Evolutionary conservation across 139 green algal species (phyloP).

Genomic region (Zygnema cylindricum): DNA sequence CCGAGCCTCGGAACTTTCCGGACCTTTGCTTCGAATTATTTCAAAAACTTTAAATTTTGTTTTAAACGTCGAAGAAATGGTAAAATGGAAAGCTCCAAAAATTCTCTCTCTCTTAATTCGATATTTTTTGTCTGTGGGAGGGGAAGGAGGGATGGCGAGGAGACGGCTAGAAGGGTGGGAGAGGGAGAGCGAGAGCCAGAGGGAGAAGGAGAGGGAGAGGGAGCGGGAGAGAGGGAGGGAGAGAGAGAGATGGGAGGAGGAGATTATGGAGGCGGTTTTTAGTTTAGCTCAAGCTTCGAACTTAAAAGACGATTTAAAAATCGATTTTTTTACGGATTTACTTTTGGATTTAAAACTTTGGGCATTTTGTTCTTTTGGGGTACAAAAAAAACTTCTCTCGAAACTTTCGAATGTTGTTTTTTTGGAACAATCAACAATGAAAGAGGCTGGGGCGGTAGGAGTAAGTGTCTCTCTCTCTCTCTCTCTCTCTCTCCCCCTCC

Average conservation of each 20-base stretch:
- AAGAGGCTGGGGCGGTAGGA: neutral
- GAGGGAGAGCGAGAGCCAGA: neutral
- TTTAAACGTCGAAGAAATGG: conserved; percentile 18
- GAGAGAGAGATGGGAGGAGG: conserved; percentile 36
- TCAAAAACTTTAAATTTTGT: neutral
- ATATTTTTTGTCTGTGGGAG: conserved; percentile 22
- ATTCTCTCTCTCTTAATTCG: conserved; percentile 37
- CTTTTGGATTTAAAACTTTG: conserved; percentile 56
- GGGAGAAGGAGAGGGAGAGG: neutral
- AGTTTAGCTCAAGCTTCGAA: conserved; percentile 23
- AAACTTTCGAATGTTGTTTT: conserved; percentile 14
- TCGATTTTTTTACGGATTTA: conserved; percentile 28
- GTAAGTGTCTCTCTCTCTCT: conserved; percentile 7
- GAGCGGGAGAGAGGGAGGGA: neutral
- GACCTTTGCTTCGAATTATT: conserved; percentile 36
- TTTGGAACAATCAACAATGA: conserved; percentile 35
- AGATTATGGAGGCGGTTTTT: conserved; percentile 47
- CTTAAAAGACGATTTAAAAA: conserved; percentile 20
- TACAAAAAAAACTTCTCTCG: conserved; percentile 47
- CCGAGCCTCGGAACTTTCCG: conserved; percentile 9
- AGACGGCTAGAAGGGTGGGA: neutral
- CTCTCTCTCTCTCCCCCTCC: neutral
- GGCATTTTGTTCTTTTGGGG: neutral
- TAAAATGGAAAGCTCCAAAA: conserved; percentile 10
- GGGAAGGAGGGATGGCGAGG: neutral